These are phyloP conservation scores for Ascoidea rubescens DNA, from an alignment of 805 yeast species.

Conservation along the genomic window DNA sequence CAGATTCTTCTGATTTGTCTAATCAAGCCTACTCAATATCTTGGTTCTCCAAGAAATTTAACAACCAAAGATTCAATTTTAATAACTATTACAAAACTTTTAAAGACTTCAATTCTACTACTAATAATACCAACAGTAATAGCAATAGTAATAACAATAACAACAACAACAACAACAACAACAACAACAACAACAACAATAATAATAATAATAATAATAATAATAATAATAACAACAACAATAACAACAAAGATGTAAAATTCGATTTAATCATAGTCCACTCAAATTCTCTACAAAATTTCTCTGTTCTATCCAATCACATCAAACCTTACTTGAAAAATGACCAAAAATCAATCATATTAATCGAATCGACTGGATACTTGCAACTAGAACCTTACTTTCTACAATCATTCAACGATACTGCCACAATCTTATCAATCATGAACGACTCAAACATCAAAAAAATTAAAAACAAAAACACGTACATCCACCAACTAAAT, in stretches of 20 bases:
- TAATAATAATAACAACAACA: background rate
- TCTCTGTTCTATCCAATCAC: constrained; percentile 26
- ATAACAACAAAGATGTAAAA: constrained; percentile 3
- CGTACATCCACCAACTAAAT: constrained; percentile 21
- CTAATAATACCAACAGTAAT: background rate
- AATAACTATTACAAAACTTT: constrained; percentile 14
- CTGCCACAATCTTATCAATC: constrained; percentile 30
- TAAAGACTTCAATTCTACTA: constrained; percentile 4
- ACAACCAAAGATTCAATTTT: constrained; percentile 18
- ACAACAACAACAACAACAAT: background rate
- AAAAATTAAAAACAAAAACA: constrained; percentile 19
- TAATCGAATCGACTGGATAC: constrained; percentile 60
- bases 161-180: background rate
- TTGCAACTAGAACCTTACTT: constrained; percentile 63
- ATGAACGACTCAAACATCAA: constrained; percentile 48
- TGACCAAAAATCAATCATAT: constrained; percentile 32
- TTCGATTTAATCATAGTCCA: constrained; percentile 33
- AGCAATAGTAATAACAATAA: background rate
- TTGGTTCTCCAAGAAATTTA: constrained; percentile 17
- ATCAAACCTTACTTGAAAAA: constrained; percentile 20
- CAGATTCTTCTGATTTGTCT: constrained; percentile 1
- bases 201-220: background rate
- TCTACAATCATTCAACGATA: constrained; percentile 15
- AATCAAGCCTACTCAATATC: constrained; percentile 11
- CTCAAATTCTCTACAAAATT: constrained; percentile 36